A percentile compares a stretch with the other conserved stretches of the same genome.
Evolutionary conservation across 177 flowering plant species (phyloP).

Genomic region (Telopea speciosissima): DNA sequence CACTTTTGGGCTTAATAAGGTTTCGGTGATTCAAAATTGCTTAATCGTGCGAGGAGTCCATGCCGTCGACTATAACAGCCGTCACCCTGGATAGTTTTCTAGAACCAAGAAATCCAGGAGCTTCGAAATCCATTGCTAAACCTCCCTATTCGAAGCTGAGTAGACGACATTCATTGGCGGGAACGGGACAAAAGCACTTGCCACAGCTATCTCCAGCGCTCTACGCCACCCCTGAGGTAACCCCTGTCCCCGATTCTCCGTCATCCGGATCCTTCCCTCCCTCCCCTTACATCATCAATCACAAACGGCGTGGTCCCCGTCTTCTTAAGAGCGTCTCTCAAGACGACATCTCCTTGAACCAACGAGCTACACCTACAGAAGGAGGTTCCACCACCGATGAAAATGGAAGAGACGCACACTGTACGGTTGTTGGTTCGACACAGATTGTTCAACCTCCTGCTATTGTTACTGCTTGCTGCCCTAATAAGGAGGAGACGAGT

Average conservation of each 20-base stretch:
- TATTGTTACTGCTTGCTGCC: conserved; percentile 2
- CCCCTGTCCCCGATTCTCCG: conserved; percentile 87
- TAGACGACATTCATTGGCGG: conserved; percentile 22
- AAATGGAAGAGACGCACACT: conserved; percentile 4
- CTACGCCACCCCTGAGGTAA: conserved; percentile 69
- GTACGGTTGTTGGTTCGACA: conserved; percentile 6
- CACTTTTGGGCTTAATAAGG: not conserved
- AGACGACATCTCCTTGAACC: conserved; percentile 26
- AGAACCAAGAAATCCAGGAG: conserved; percentile 39
- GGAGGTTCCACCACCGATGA: conserved; percentile 26
- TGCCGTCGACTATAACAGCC: conserved; percentile 75
- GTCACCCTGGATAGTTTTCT: conserved; percentile 65
- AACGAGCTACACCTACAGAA: conserved; percentile 11
- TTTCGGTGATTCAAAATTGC: not conserved
- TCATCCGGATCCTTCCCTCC: conserved; percentile 56
- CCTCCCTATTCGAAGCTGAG: conserved; percentile 27
- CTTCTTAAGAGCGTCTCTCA: conserved; percentile 58
- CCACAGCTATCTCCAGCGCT: conserved; percentile 58
- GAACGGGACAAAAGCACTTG: conserved; percentile 26
- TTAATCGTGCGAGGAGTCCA: conserved; percentile 27
- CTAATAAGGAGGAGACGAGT: conserved; percentile 15
- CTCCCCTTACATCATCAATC: conserved; percentile 80
- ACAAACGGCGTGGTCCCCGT: conserved; percentile 83
- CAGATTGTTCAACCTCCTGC: conserved; percentile 14
- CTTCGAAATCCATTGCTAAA: conserved; percentile 24